Percentiles rank a stretch among this genome's conserved stretches.
Evolutionary conservation across 2,329 filamentous ascomycete genomes (phyloP).

Genomic region (Arthrobotrys sphaeroides): DNA sequence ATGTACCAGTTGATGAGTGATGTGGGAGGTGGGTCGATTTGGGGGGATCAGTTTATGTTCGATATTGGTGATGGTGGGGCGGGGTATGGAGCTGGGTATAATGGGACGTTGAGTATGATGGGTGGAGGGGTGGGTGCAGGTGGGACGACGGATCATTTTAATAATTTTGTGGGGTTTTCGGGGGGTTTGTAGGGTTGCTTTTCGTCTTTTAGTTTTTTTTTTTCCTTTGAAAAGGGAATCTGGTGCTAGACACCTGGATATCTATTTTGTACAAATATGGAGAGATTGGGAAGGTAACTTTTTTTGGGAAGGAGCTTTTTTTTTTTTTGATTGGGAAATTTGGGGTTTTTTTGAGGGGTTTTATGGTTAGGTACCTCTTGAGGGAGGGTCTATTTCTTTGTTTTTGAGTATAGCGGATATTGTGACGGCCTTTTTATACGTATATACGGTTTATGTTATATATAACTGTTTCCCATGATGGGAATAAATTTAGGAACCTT

Average conservation of each 20-base stretch:
- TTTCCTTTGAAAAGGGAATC: not conserved
- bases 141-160: slow-evolving; percentile 35
- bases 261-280: slow-evolving; percentile 2
- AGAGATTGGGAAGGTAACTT: too few species aligned
- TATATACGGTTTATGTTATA: too few species aligned
- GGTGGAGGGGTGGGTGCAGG: slow-evolving; percentile 15
- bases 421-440: too few species aligned
- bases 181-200: slow-evolving; percentile 33
- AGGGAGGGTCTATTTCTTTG: too few species aligned
- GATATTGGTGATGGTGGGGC: slow-evolving; percentile 11
- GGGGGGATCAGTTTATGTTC: slow-evolving; percentile 52
- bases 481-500: too few species aligned
- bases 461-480: too few species aligned
- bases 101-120: slow-evolving; percentile 43
- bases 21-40: slow-evolving; percentile 49
- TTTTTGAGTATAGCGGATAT: too few species aligned
- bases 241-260: not conserved
- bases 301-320: too few species aligned
- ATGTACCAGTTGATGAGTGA: slow-evolving; percentile 51
- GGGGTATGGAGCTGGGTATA: slow-evolving; percentile 29
- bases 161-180: slow-evolving; percentile 52
- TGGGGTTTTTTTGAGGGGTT: not conserved
- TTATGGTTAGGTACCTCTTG: too few species aligned
- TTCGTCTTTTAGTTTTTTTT: not conserved
- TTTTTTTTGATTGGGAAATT: not conserved